phyloP scores from a whole-genome alignment of 2,329 filamentous ascomycete genomes.

The Clathrospora elynae region DNA sequence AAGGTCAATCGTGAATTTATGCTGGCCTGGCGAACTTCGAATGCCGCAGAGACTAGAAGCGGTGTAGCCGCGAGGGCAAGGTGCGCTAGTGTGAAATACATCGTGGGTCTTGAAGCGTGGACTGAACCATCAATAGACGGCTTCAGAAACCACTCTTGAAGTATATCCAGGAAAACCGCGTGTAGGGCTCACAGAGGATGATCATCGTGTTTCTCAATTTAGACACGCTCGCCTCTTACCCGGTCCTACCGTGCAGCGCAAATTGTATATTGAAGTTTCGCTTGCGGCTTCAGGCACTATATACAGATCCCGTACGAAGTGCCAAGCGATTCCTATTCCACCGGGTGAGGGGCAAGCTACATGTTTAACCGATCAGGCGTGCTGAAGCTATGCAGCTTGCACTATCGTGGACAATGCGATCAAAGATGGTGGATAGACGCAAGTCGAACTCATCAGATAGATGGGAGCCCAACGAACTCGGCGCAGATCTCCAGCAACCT shows the following conservation, averaged over 20 bases:
- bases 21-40: constrained; percentile 27
- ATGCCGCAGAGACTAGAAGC: constrained; percentile 12
- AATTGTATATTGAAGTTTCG: constrained; percentile 4
- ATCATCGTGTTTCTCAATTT: constrained; percentile 11
- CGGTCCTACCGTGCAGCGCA: constrained; percentile 10
- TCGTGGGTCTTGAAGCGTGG: constrained; percentile 4
- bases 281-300: constrained; percentile 14
- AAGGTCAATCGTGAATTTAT: constrained; percentile 49
- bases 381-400: no score
- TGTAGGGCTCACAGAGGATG: constrained; percentile 5
- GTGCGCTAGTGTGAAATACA: constrained; percentile 13
- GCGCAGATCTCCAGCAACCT: constrained; percentile 50
- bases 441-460: no score
- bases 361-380: constrained; percentile 13
- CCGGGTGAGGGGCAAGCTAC: constrained; percentile 9
- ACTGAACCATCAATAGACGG: background rate
- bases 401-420: no score
- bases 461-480: constrained; percentile 43
- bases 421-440: no score
- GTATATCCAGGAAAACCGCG: background rate
- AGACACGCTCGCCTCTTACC: constrained; percentile 3
- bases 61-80: constrained; percentile 23
- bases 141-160: background rate
- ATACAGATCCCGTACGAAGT: constrained; percentile 20
- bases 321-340: constrained; percentile 28